Evolutionary conservation across 768 basidiomycete genomes (phyloP).

Genomic region (Lyophyllum decastes): DNA sequence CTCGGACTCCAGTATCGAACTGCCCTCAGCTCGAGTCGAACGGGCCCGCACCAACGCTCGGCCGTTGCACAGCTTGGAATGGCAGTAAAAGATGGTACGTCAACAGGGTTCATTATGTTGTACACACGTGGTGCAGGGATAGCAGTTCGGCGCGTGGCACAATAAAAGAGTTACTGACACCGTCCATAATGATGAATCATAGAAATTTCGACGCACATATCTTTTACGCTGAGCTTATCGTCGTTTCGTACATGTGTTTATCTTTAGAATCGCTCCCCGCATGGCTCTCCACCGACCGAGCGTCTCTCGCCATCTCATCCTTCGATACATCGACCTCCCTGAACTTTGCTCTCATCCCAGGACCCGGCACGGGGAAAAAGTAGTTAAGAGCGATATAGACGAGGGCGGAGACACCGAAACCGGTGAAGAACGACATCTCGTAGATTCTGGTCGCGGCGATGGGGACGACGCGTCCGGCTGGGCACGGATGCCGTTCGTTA

Average conservation of each 20-base stretch:
- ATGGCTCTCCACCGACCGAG: background rate
- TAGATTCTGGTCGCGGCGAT: conserved; percentile 73
- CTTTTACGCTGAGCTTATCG: background rate
- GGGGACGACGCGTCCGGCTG: conserved; percentile 62
- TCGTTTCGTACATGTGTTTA: background rate
- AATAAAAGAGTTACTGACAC: too few species aligned
- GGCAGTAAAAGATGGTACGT: too few species aligned
- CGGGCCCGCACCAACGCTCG: too few species aligned
- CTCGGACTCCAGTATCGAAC: too few species aligned
- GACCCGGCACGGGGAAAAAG: conserved; percentile 60
- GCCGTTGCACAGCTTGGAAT: too few species aligned
- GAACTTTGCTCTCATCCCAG: background rate
- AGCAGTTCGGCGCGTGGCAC: too few species aligned
- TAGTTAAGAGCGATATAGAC: conserved; percentile 62
- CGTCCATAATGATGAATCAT: too few species aligned
- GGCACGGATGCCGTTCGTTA: background rate
- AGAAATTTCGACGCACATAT: background rate
- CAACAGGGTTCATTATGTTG: too few species aligned
- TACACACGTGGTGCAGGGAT: too few species aligned
- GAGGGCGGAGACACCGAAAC: conserved; percentile 68
- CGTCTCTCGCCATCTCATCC: background rate
- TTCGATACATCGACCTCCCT: background rate
- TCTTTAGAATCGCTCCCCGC: background rate
- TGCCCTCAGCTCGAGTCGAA: too few species aligned
- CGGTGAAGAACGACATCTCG: conserved; percentile 83